Percentiles rank a stretch among this genome's conserved stretches.
Evolutionary conservation across 208 protist species (phyloP).

Genomic region (Angomonas deanei): DNA sequence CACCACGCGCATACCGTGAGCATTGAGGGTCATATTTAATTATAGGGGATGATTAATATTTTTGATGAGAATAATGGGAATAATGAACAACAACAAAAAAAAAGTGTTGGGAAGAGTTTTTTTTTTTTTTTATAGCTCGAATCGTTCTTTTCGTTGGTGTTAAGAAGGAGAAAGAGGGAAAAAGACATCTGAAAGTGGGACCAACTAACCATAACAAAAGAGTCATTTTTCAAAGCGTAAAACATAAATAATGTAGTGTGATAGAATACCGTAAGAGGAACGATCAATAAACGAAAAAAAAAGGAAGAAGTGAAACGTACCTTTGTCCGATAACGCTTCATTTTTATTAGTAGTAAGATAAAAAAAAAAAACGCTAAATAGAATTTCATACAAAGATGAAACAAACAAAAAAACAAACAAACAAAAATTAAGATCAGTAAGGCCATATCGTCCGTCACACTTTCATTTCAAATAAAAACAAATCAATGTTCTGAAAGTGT

Average conservation of each 20-base stretch:
- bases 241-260: too few relatives aligned
- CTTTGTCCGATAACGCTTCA: too few relatives aligned
- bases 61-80: background rate
- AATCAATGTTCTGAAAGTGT: constrained; percentile 5
- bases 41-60: background rate
- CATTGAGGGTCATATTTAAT: constrained; percentile 73
- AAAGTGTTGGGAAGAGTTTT: background rate
- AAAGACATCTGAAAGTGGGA: background rate
- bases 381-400: too few relatives aligned
- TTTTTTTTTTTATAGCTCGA: constrained; percentile 17
- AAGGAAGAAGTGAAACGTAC: too few relatives aligned
- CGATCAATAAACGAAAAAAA: constrained; percentile 11
- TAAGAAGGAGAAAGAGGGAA: constrained; percentile 2
- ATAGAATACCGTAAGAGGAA: background rate
- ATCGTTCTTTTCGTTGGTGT: background rate
- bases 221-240: background rate
- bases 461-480: constrained; percentile 12
- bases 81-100: constrained; percentile 9
- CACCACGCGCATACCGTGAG: constrained; percentile 73
- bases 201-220: background rate
- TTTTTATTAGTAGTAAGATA: background rate
- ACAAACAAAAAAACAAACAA: too few relatives aligned
- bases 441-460: constrained; percentile 2
- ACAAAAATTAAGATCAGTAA: background rate
- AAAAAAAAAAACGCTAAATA: too few relatives aligned